A percentile compares a stretch with the other conserved stretches of the same genome.
phyloP scores from a whole-genome alignment of 345 rosid species.

The Streptanthus diversifolius region DNA sequence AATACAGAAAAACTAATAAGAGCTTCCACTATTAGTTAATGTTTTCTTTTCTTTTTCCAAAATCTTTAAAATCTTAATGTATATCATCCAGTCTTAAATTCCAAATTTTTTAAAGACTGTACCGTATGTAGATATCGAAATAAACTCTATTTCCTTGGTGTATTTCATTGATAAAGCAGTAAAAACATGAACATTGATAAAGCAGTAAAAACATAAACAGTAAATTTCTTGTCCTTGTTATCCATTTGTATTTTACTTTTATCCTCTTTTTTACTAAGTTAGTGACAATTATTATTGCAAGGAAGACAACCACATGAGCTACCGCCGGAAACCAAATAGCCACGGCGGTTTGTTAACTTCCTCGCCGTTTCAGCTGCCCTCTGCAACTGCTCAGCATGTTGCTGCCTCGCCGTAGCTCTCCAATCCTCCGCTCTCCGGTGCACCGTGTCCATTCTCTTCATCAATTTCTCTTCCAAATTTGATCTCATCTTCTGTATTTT shows the following conservation, averaged over 20 bases:
- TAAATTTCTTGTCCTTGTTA: not conserved
- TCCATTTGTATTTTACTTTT: conserved; percentile 3
- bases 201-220: not conserved
- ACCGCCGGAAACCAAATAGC: conserved; percentile 37
- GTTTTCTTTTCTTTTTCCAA: not conserved
- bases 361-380: conserved; percentile 44
- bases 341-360: conserved; percentile 43
- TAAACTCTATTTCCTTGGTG: not conserved
- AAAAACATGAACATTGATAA: not conserved
- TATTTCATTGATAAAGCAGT: not conserved
- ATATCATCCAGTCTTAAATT: no score
- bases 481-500: conserved; percentile 93
- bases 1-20: not conserved
- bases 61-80: no score
- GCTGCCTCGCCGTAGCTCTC: conserved; percentile 62
- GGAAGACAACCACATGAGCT: conserved; percentile 77
- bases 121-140: no score
- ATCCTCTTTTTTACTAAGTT: not conserved
- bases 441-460: conserved; percentile 79
- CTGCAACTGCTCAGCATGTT: conserved; percentile 61
- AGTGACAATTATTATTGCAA: conserved; percentile 39
- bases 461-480: conserved; percentile 71
- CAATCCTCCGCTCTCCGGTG: conserved; percentile 77
- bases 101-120: no score
- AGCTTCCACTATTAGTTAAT: no score